Conservation (phyloP, 108 stramenopile genomes). For the Ochromonas danica region DNA sequence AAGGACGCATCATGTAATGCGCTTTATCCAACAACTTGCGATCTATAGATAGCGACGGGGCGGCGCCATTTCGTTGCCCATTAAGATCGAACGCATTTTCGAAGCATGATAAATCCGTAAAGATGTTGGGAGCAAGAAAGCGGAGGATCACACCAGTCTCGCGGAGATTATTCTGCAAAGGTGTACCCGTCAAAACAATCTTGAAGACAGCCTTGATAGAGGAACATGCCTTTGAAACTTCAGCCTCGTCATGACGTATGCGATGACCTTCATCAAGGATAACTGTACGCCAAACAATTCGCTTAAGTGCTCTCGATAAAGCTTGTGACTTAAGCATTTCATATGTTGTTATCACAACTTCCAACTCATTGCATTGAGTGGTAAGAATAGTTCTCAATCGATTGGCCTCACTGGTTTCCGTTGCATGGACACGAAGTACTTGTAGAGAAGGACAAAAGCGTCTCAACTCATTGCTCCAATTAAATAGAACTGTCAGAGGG, state of each 20-base stretch:
- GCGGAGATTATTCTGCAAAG: slow-evolving; percentile 24
- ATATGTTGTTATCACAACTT: slow-evolving; percentile 30
- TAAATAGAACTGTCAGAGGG: slow-evolving; percentile 30
- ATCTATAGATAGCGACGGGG: neutral
- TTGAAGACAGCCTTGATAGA: neutral
- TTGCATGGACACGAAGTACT: slow-evolving; percentile 26
- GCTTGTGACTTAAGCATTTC: neutral
- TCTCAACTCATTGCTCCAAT: slow-evolving; percentile 18
- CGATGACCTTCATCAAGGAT: slow-evolving; percentile 34
- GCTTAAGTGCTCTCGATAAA: neutral
- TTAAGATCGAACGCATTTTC: slow-evolving; percentile 27
- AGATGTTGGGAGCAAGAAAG: neutral
- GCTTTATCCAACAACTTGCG: slow-evolving; percentile 30
- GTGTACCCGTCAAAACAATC: slow-evolving; percentile 26
- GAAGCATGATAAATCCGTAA: neutral
- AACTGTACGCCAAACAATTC: slow-evolving; percentile 23
- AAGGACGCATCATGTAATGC: slow-evolving; percentile 67
- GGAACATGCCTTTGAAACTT: slow-evolving; percentile 21
- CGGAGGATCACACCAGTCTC: neutral
- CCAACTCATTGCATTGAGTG: neutral
- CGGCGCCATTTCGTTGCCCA: neutral
- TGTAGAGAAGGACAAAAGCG: slow-evolving; percentile 6
- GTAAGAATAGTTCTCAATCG: slow-evolving; percentile 4
- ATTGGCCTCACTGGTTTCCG: neutral
- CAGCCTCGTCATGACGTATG: neutral